Evolutionary conservation across 306 rosid species (phyloP).

Genomic region (Carpinus viminea): DNA sequence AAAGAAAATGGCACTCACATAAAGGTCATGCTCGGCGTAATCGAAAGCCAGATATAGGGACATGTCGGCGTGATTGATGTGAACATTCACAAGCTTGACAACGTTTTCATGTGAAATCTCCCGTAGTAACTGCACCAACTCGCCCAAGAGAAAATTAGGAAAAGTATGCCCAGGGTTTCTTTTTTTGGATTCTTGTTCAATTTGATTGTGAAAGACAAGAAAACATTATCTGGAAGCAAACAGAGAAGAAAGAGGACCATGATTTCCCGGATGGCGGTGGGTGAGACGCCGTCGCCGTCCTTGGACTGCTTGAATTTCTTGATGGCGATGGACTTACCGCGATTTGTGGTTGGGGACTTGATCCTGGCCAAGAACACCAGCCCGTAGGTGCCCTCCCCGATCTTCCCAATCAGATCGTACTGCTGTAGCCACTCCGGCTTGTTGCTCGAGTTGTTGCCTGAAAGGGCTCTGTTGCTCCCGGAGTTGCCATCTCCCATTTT

Average conservation of each 20-base stretch:
- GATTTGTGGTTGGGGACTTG: slow-evolving; percentile 60
- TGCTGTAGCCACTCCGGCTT: slow-evolving; percentile 98
- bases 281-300: slow-evolving; percentile 95
- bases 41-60: slow-evolving; percentile 93
- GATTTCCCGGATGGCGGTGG: slow-evolving; percentile 98
- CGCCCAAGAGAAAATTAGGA: neutral
- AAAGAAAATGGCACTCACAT: slow-evolving; percentile 56
- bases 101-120: slow-evolving; percentile 92
- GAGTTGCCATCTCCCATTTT: slow-evolving; percentile 66
- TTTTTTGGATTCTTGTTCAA: neutral
- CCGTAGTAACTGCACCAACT: slow-evolving; percentile 72
- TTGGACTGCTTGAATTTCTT: slow-evolving; percentile 95
- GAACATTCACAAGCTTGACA: slow-evolving; percentile 94
- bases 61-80: slow-evolving; percentile 91
- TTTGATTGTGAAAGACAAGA: neutral
- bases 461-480: slow-evolving; percentile 35
- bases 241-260: slow-evolving; percentile 46
- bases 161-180: neutral
- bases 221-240: neutral
- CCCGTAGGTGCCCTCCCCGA: slow-evolving; percentile 94
- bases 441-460: slow-evolving; percentile 37
- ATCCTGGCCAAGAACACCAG: slow-evolving; percentile 84
- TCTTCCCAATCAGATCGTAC: slow-evolving; percentile 91
- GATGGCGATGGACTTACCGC: slow-evolving; percentile 93
- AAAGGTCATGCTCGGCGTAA: slow-evolving; percentile 94